Conservation (phyloP, 2,329 filamentous ascomycete species). For the Neonectria neomacrospora region DNA sequence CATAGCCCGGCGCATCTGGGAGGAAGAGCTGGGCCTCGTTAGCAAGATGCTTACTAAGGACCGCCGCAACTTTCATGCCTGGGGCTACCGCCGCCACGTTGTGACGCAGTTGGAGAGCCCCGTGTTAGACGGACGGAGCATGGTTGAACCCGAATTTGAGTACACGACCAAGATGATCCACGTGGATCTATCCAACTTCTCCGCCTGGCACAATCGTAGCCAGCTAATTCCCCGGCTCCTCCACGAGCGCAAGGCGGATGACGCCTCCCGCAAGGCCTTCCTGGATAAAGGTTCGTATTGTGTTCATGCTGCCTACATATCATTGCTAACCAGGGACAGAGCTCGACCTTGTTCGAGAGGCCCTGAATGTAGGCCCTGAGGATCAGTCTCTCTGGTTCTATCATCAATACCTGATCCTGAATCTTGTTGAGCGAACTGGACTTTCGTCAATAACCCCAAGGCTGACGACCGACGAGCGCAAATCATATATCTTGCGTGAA, state of each 20-base stretch:
- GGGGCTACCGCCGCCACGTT: conserved; percentile 87
- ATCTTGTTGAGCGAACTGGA: conserved; percentile 64
- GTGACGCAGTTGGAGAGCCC: conserved; percentile 77
- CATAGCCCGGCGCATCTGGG: conserved; percentile 76
- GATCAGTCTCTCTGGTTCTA: conserved; percentile 99
- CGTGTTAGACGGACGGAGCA: conserved; percentile 64
- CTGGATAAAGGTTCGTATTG: conserved; percentile 72
- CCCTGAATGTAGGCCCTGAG: conserved; percentile 88
- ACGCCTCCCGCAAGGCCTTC: conserved; percentile 71
- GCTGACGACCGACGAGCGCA: conserved; percentile 69
- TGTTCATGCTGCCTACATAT: not conserved
- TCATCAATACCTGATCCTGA: conserved; percentile 85
- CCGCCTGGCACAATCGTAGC: conserved; percentile 92
- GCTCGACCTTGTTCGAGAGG: conserved; percentile 78
- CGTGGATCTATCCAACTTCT: conserved; percentile 92
- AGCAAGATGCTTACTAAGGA: conserved; percentile 90
- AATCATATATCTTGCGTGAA: conserved; percentile 74
- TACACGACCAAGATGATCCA: conserved; percentile 93
- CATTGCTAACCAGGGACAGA: conserved; percentile 60
- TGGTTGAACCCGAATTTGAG: conserved; percentile 83
- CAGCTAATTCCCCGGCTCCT: conserved; percentile 83
- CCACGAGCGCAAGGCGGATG: conserved; percentile 73
- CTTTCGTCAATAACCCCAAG: conserved; percentile 71
- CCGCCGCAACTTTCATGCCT: conserved; percentile 94
- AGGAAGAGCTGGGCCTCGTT: conserved; percentile 83